Evolutionary conservation across 768 basidiomycete species (phyloP).

Genomic region (Sporobolomyces phaffii): DNA sequence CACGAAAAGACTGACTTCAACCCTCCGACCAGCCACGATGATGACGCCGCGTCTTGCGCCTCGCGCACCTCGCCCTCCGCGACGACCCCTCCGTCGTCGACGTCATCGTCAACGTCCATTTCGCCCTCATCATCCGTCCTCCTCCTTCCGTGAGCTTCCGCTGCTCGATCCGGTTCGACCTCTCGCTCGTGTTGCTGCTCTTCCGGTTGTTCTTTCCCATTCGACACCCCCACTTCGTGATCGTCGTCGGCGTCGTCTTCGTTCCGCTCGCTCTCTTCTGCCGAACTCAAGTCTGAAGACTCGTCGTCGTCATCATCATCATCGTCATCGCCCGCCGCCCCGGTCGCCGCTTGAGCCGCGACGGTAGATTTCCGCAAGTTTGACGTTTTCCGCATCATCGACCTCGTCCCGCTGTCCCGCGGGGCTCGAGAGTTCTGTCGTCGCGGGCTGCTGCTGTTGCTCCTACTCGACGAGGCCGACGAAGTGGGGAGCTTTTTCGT

Average conservation of each 20-base stretch:
- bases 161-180: too few relatives aligned
- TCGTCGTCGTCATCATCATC: background rate
- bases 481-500: background rate
- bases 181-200: too few relatives aligned
- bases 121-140: too few relatives aligned
- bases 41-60: background rate
- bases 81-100: background rate
- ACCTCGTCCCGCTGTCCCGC: background rate
- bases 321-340: too few relatives aligned
- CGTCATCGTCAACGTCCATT: too few relatives aligned
- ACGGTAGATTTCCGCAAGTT: background rate
- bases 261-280: background rate
- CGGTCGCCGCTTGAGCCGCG: background rate
- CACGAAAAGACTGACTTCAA: background rate
- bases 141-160: too few relatives aligned
- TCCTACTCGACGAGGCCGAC: background rate
- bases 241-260: background rate
- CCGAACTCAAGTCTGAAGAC: background rate
- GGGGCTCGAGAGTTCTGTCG: background rate
- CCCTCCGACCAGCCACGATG: background rate
- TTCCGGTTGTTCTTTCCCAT: too few relatives aligned
- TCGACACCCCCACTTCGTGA: too few relatives aligned
- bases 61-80: background rate
- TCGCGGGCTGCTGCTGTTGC: too few relatives aligned
- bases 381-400: too few relatives aligned